A percentile compares a stretch with the other conserved stretches of the same genome.
These are phyloP conservation scores for Fraxinus americana DNA, from an alignment of 257 asterid species.

Conservation along the genomic window DNA sequence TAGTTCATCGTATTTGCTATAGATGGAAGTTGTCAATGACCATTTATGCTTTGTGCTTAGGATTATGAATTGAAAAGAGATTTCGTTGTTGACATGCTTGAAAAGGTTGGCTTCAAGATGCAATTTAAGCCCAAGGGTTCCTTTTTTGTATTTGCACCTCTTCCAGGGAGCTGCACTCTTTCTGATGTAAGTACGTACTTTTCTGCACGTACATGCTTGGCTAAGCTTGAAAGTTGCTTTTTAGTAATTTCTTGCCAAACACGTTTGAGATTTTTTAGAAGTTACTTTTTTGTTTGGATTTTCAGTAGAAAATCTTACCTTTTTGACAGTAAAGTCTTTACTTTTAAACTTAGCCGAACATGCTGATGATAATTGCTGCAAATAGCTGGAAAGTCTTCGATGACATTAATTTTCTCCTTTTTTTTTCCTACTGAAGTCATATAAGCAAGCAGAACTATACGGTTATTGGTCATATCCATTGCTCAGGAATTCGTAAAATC, in stretches of 20 bases:
- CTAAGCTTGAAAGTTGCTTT: background rate
- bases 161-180: slow-evolving; percentile 66
- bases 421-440: background rate
- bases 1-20: background rate
- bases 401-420: background rate
- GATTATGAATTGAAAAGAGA: slow-evolving; percentile 80
- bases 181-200: slow-evolving; percentile 64
- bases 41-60: slow-evolving; percentile 35
- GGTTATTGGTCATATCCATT: background rate
- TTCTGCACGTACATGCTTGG: background rate
- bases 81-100: slow-evolving; percentile 54
- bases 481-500: background rate
- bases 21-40: slow-evolving; percentile 7
- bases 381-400: background rate
- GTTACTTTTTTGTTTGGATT: background rate
- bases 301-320: too few species aligned
- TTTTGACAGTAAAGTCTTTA: background rate
- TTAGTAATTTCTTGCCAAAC: background rate
- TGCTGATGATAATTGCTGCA: background rate
- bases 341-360: background rate
- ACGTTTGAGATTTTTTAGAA: background rate
- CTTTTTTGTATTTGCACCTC: slow-evolving; percentile 68
- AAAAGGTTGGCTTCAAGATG: slow-evolving; percentile 63
- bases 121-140: slow-evolving; percentile 75
- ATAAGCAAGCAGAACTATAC: background rate